Evolutionary conservation across 495 filamentous ascomycete genomes (phyloP).

Genomic region (Jackrogersella multiformis): DNA sequence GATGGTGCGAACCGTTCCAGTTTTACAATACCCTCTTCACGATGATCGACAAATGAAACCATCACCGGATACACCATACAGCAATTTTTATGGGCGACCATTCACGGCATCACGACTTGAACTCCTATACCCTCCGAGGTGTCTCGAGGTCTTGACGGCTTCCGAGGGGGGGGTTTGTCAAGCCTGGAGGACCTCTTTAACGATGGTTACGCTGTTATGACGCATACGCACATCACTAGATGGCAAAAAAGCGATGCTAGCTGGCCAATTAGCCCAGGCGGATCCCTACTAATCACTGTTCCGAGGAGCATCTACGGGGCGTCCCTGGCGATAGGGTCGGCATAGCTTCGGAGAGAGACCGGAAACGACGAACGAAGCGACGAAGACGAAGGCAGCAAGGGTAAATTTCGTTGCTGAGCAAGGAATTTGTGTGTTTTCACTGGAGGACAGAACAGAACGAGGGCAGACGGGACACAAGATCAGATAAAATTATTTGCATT

Average conservation of each 20-base stretch:
- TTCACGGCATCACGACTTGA: slow-evolving; percentile 51
- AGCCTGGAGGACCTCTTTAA: slow-evolving; percentile 46
- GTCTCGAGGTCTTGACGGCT: slow-evolving; percentile 41
- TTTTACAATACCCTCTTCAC: slow-evolving; percentile 47
- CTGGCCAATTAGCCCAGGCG: slow-evolving; percentile 34
- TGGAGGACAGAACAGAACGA: slow-evolving; percentile 42
- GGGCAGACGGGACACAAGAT: slow-evolving; percentile 34
- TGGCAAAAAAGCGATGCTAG: slow-evolving; percentile 42
- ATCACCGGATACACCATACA: slow-evolving; percentile 51
- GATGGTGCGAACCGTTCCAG: slow-evolving; percentile 38
- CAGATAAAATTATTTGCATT: slow-evolving; percentile 42
- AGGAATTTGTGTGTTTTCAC: slow-evolving; percentile 41
- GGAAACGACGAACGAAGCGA: slow-evolving; percentile 44
- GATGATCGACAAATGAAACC: slow-evolving; percentile 48
- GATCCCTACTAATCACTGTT: slow-evolving; percentile 46
- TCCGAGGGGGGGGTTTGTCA: slow-evolving; percentile 32
- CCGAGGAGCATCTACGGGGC: slow-evolving; percentile 33
- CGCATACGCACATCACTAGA: slow-evolving; percentile 48
- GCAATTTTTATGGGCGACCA: slow-evolving; percentile 50
- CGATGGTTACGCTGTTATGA: slow-evolving; percentile 52
- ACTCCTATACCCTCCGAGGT: slow-evolving; percentile 50
- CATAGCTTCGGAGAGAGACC: slow-evolving; percentile 42
- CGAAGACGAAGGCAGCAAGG: slow-evolving; percentile 41
- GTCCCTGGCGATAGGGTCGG: slow-evolving; percentile 26
- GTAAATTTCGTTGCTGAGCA: slow-evolving; percentile 38